Base-by-base conservation (phyloP, 2,329 filamentous ascomycete species). In the Akanthomyces muscarius region DNA sequence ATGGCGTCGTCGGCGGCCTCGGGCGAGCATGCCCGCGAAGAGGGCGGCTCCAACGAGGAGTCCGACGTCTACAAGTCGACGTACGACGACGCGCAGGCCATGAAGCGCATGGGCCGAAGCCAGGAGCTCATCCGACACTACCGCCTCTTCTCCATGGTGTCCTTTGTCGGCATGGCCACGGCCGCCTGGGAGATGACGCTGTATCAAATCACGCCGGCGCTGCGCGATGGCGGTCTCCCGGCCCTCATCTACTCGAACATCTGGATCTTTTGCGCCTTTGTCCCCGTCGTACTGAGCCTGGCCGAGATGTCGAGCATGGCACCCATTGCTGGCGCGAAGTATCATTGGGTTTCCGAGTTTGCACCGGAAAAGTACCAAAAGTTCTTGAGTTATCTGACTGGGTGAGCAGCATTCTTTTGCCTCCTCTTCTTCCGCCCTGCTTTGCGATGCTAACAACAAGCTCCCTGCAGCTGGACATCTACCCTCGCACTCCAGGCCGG, bases 401-500 rank as follows among this genome's bases (percentile, higher is more conserved):
- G 61, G 61, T 63, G 33, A 56, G 45, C 14, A 33, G 7, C 18
- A 13, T 4, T n/a, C 30, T 21, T 11, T 21, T 18, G 16, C 23
- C 21, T 42, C 38, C 21, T 13, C 21, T 18, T 25, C 28, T n/a
- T 41, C 33, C 8, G 5, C 33, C n/a, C 30, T 28, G 18, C 33
- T 6, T 41, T 5, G 14, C 18, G 10, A 4, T 55, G 13, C 59
- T 55, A 54, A 61, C 64, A 2, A 13, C 10, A 14, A 21, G 21
- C 21, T 11, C 16, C 23, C 8, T 8, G 23, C 42, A 66, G 64
- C 38, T 67, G 65, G 65, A 66, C 61, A 4, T 66, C 63, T 4
- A 63, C 64, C 14, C 60, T 67, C 36, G 65, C 65, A 8, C 61
- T 61, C 48, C 65, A 67, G 36, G 64, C 64, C 4, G 65, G 65